A percentile compares a stretch with the other conserved stretches of the same genome.
Evolutionary conservation across 805 yeast species (phyloP).

Genomic region (Teunomyces aglyptinius): DNA sequence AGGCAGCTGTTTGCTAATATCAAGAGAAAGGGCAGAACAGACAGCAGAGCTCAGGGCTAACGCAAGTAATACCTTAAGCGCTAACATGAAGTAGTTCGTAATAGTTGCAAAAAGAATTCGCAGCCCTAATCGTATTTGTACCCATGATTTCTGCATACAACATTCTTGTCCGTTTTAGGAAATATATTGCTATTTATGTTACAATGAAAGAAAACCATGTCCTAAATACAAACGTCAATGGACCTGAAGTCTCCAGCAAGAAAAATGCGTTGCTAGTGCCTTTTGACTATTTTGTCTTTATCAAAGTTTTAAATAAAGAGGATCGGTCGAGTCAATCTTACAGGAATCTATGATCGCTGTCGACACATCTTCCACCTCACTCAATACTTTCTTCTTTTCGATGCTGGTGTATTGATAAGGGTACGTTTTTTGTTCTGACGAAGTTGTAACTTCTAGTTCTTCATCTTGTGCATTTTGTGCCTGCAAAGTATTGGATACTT

Average conservation of each 20-base stretch:
- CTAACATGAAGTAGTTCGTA: background rate
- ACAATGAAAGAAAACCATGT: background rate
- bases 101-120: background rate
- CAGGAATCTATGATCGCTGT: conserved; percentile 12
- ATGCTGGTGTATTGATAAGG: conserved; percentile 10
- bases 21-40: background rate
- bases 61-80: background rate
- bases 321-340: conserved; percentile 8
- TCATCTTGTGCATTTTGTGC: conserved; percentile 7
- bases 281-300: background rate
- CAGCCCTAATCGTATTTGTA: background rate
- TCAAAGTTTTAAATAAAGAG: conserved; percentile 13
- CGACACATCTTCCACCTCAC: conserved; percentile 6
- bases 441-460: conserved; percentile 1
- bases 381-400: conserved; percentile 10
- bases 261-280: too few relatives aligned
- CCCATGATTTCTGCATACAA: background rate
- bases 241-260: background rate
- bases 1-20: background rate
- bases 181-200: background rate
- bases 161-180: background rate
- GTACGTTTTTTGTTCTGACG: conserved; percentile 8
- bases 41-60: background rate
- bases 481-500: conserved; percentile 5
- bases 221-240: background rate